Percentiles rank a stretch among this genome's conserved stretches.
phyloP scores from a whole-genome alignment of 176 grass and related monocot genomes.

The Ampelocalamus luodianensis region DNA sequence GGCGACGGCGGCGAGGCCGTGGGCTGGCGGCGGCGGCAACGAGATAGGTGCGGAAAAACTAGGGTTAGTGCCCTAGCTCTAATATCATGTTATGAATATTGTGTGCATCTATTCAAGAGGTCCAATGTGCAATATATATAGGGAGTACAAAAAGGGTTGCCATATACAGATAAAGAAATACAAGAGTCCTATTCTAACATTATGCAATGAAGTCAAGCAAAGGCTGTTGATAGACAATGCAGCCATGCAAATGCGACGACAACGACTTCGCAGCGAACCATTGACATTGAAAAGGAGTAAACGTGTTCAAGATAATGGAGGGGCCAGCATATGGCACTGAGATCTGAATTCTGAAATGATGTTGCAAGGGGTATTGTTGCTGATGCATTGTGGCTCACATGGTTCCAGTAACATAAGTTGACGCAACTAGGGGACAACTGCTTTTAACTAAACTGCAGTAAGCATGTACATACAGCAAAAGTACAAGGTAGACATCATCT shows the following conservation, averaged over 20 bases:
- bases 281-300: neutral
- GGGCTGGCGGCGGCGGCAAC: too few species aligned
- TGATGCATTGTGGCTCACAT: constrained; percentile 12
- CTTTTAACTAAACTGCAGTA: neutral
- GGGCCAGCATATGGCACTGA: neutral
- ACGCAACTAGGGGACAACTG: neutral
- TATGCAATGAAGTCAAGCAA: too few species aligned
- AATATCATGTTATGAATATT: too few species aligned
- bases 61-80: too few species aligned
- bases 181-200: too few species aligned
- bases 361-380: neutral
- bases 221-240: neutral
- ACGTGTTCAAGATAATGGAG: neutral
- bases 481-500: constrained; percentile 3
- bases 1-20: too few species aligned
- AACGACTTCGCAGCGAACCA: neutral
- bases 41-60: too few species aligned
- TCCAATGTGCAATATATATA: too few species aligned
- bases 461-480: neutral
- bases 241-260: neutral
- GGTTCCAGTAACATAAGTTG: constrained; percentile 24
- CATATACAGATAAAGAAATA: too few species aligned
- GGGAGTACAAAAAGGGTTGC: too few species aligned
- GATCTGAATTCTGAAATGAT: neutral
- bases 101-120: too few species aligned